Base-by-base conservation (phyloP, 108 stramenopile genomes). In the Pseudonitzschia multiseries region DNA sequence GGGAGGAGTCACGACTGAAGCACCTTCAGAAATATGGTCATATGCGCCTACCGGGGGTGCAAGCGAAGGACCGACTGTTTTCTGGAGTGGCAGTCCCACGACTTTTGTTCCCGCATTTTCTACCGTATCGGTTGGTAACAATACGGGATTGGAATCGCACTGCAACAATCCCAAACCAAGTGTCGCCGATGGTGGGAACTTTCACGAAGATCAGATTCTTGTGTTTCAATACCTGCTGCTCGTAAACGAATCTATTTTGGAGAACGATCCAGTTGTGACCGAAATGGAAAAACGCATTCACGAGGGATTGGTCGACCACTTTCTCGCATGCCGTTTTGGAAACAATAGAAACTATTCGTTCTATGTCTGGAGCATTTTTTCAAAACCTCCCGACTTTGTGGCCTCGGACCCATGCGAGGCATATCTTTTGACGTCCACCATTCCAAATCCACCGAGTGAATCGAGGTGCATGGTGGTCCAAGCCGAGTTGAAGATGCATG, bases 161-260 rank as follows among this genome's bases (percentile, higher is more conserved):
- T 77, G 70, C 64, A 53, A n/a, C 3, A 31, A 4, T 20, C 51
- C 42, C 14, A 61, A 69, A 44, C 65, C 69, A 5, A 42, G 56
- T 28, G 65, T 57, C 28, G 0, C 24, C 21, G 29, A 62, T 18
- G 61, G 70, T 8, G 50, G 44, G 26, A 67, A 21, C 18, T 41
- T 71, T 21, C 24, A 66, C 24, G 26, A 22, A 0, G 70, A 70
- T 5, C 65, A 71, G 48, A 4, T 50, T 1, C 28, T 77, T 2
- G 70, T 60, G 12, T 77, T 77, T 69, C 46, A 46, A 29, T 77
- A 77, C 42, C 52, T 65, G 21, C 24, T 77, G 27, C 70, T 70
- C 32, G 43, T 67, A 24, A 27, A 27, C 4, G 17, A 48, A 1
- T 50, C 57, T 21, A 53, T 62, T 14, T 15, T 28, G 15, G 57